Evolutionary conservation across 2,329 filamentous ascomycete genomes (phyloP).

Genomic region (Apiospora kogelbergensis): DNA sequence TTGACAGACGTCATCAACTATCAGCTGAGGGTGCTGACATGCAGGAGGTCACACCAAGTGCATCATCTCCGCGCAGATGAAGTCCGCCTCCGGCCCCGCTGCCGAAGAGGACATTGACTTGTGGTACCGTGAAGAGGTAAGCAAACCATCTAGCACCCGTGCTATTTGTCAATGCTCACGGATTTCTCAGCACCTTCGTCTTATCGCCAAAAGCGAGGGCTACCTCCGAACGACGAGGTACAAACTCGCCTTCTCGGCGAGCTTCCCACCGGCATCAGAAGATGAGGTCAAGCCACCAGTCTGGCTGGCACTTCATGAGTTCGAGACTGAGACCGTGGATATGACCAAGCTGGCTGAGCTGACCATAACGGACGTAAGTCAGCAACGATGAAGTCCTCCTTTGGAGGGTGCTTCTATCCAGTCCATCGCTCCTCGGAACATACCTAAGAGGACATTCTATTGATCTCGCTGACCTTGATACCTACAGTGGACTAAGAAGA

Average conservation of each 20-base stretch:
- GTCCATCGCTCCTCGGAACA: neutral
- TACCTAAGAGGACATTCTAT: neutral
- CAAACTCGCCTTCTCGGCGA: conserved; percentile 17
- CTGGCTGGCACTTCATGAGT: conserved; percentile 18
- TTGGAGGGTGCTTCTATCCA: neutral
- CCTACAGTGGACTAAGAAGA: conserved; percentile 17
- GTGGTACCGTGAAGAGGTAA: conserved; percentile 25
- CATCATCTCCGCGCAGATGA: conserved; percentile 18
- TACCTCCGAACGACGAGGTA: conserved; percentile 26
- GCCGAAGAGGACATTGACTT: conserved; percentile 21
- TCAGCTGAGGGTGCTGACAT: neutral
- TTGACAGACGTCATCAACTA: neutral
- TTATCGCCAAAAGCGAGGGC: conserved; percentile 17
- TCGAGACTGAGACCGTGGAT: conserved; percentile 13
- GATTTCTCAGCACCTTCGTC: conserved; percentile 14
- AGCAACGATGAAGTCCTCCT: neutral
- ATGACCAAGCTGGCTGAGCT: conserved; percentile 10
- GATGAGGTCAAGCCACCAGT: conserved; percentile 18
- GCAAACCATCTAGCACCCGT: neutral
- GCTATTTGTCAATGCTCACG: neutral
- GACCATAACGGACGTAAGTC: conserved; percentile 9
- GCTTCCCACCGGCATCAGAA: conserved; percentile 10
- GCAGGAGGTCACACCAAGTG: conserved; percentile 19
- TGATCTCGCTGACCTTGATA: neutral
- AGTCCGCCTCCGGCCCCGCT: conserved; percentile 13